Percentiles rank a stretch among this genome's conserved stretches.
phyloP scores from a whole-genome alignment of 2,329 filamentous ascomycete genomes.

The Xylariaceae sp. region DNA sequence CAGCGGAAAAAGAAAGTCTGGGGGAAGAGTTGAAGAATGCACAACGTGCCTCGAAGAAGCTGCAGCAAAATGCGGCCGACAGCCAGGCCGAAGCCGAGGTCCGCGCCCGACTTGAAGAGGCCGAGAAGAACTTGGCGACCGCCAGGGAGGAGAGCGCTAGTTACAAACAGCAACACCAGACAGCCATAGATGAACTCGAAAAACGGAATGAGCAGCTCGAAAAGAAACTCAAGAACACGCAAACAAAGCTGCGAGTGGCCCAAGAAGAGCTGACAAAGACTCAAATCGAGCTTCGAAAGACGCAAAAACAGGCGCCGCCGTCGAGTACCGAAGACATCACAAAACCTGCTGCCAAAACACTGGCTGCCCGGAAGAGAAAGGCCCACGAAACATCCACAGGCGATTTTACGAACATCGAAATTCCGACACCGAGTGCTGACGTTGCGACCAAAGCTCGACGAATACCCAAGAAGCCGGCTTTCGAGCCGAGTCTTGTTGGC shows the following conservation, averaged over 20 bases:
- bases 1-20: constrained; percentile 31
- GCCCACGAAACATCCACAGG: constrained; percentile 41
- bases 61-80: constrained; percentile 23
- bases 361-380: constrained; percentile 41
- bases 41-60: constrained; percentile 28
- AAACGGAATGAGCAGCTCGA: constrained; percentile 60
- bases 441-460: constrained; percentile 34
- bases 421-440: constrained; percentile 38
- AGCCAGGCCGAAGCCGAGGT: constrained; percentile 27
- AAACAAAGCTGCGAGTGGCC: constrained; percentile 61
- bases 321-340: constrained; percentile 27
- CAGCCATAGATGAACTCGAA: constrained; percentile 55
- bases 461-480: constrained; percentile 50
- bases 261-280: constrained; percentile 68
- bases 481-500: constrained; percentile 57
- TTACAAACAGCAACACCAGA: constrained; percentile 42
- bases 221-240: constrained; percentile 63
- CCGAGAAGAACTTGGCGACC: constrained; percentile 29
- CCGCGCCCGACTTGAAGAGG: constrained; percentile 29
- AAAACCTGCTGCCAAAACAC: constrained; percentile 31
- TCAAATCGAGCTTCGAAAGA: constrained; percentile 40
- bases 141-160: constrained; percentile 45
- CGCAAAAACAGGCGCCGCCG: constrained; percentile 37
- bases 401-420: constrained; percentile 41
- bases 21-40: constrained; percentile 33